Base-by-base conservation (phyloP, 208 protist genomes). In the Phytomonas francai region DNA sequence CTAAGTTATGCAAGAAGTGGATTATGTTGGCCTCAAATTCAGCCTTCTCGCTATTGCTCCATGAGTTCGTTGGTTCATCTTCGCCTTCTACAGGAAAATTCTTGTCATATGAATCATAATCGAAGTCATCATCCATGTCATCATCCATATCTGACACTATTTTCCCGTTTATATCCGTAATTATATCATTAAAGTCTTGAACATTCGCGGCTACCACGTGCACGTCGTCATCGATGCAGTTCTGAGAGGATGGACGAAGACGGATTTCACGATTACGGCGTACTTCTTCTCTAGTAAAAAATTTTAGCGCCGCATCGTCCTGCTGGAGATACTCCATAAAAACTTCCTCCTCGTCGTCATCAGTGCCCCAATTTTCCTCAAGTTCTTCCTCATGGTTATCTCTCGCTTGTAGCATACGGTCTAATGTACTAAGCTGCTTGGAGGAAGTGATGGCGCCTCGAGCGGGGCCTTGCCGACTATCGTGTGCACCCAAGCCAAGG, bases 301-400 rank as follows among this genome's bases (percentile, higher is more conserved):
- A 82, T 49, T 82, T 81, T 25, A 69, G 61, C 0, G 82, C 81
- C 49, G 67, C 67, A 73, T 93, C 87, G 29, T 83, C 69, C 70
- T 89, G 80, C 63, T 93, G 81, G 57, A 93, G 83, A 59, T 89
- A 93, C 19, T 71, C 79, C 88, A 93, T 91, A n/a, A 93, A 74
- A 39, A 87, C 83, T 11, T 79, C 78, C 45, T 72, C 63, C 33
- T 73, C 72, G 14, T 84, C 72, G 31, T 78, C 76, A 25, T 76
- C 74, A 30, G 83, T 72, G 34, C 67, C 73, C 79, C 80, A 84
- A 39, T 69, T 71, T 34, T 88, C 72, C 68, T 85, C 75, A 63
- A 79, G 81, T 49, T 70, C 63, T 59, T 89, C 83, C 0, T 78
- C 74, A 28, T 42, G 30, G 39, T 45, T 63, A 7, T 73, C 25